Evolutionary conservation across 345 rosid species (phyloP).

Genomic region (Eucalyptus polyanthemos): DNA sequence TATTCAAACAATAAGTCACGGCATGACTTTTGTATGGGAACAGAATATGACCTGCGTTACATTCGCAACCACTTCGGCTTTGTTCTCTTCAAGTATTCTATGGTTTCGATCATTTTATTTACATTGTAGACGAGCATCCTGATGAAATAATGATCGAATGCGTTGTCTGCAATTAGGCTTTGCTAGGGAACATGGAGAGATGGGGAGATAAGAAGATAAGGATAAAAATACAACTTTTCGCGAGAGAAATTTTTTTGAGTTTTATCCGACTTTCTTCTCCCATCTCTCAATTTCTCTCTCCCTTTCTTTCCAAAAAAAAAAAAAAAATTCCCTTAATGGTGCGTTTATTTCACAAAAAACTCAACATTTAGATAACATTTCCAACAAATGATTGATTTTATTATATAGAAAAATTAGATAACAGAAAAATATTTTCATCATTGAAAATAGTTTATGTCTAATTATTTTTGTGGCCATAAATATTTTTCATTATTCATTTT

Average conservation of each 20-base stretch:
- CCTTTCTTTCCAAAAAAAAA: neutral
- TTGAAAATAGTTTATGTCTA: too few relatives aligned
- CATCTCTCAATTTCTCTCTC: neutral
- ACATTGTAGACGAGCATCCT: neutral
- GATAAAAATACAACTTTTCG: neutral
- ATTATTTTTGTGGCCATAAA: too few relatives aligned
- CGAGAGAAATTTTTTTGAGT: neutral
- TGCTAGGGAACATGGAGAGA: neutral
- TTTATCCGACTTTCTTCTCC: neutral
- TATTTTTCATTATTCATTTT: too few relatives aligned
- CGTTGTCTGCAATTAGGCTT: neutral
- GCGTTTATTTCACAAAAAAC: fast-evolving
- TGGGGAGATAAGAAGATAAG: neutral
- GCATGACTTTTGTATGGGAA: too few relatives aligned
- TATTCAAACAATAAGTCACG: neutral
- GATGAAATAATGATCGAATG: neutral
- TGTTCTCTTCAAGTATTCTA: neutral
- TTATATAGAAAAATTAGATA: too few relatives aligned
- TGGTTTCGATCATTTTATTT: neutral
- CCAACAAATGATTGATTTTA: too few relatives aligned
- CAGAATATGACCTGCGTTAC: neutral
- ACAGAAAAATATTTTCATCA: too few relatives aligned
- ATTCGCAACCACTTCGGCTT: neutral
- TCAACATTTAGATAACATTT: too few relatives aligned
- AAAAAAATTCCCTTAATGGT: fast-evolving